Conservation (phyloP, 768 basidiomycete genomes). For the Suillus ampliporus region DNA sequence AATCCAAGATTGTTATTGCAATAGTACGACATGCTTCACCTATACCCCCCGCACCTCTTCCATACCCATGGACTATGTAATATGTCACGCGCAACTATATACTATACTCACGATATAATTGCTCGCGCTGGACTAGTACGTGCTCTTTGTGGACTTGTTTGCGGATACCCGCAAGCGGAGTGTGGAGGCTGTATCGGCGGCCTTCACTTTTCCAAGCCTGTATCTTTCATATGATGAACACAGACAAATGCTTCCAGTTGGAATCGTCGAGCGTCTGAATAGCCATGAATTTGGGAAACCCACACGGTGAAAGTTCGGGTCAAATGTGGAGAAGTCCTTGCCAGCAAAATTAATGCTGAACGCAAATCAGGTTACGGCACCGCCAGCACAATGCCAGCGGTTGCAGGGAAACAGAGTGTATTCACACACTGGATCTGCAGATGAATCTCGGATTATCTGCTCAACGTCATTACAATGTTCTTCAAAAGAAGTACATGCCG, state of each 20-base stretch:
- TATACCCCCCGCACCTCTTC: background rate
- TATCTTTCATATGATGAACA: no score
- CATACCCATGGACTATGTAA: conserved; percentile 6
- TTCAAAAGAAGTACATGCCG: no score
- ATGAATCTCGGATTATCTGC: background rate
- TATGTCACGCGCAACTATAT: background rate
- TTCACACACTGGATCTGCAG: no score
- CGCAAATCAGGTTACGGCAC: background rate
- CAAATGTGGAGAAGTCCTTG: no score
- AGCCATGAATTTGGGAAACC: background rate
- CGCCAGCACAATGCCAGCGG: background rate
- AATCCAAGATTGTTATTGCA: conserved; percentile 21
- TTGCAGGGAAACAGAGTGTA: background rate
- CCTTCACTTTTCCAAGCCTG: background rate
- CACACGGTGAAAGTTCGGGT: no score
- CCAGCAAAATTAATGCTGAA: no score
- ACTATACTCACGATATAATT: conserved; percentile 6
- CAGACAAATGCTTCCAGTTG: background rate
- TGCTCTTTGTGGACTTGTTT: background rate
- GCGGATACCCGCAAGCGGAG: background rate
- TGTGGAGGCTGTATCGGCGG: background rate
- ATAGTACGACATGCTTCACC: background rate
- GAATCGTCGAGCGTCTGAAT: background rate
- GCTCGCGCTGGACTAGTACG: background rate
- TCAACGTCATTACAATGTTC: no score